A percentile compares a stretch with the other conserved stretches of the same genome.
These are phyloP conservation scores for Monosporascus sp. DNA, from an alignment of 2,329 filamentous ascomycete genomes.

Conservation along the genomic window DNA sequence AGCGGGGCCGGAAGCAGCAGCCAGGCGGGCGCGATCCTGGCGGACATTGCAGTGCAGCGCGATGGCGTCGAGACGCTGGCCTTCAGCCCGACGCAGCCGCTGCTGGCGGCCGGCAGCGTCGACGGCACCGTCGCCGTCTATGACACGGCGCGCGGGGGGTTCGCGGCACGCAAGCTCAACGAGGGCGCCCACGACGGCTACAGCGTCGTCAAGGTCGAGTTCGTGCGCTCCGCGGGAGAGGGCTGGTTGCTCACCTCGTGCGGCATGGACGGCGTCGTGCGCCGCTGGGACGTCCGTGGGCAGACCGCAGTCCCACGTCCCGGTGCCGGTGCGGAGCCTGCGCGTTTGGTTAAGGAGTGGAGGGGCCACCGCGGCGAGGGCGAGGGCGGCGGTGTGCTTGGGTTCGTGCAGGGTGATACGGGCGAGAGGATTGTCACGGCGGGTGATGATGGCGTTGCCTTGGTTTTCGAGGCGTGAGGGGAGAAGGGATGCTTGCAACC, in stretches of 20 bases:
- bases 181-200: constrained; percentile 80
- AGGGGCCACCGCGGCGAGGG: constrained; percentile 80
- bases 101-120: constrained; percentile 63
- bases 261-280: constrained; percentile 87
- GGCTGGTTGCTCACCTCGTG: constrained; percentile 77
- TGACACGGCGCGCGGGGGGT: constrained; percentile 78
- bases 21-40: constrained; percentile 62
- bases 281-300: constrained; percentile 78
- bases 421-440: constrained; percentile 79
- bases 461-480: constrained; percentile 59
- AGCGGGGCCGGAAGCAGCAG: constrained; percentile 33
- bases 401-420: constrained; percentile 77
- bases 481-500: background rate
- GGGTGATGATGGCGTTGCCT: constrained; percentile 73
- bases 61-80: constrained; percentile 73
- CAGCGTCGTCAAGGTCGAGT: constrained; percentile 89
- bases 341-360: constrained; percentile 79
- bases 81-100: constrained; percentile 46
- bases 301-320: background rate
- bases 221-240: constrained; percentile 52
- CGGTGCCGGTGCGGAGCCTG: constrained; percentile 46
- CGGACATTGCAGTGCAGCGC: constrained; percentile 72
- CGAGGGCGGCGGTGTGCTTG: constrained; percentile 82
- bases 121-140: constrained; percentile 80
- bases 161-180: constrained; percentile 80